phyloP scores from a whole-genome alignment of 805 yeast species.

The Ogataea haglerorum region DNA sequence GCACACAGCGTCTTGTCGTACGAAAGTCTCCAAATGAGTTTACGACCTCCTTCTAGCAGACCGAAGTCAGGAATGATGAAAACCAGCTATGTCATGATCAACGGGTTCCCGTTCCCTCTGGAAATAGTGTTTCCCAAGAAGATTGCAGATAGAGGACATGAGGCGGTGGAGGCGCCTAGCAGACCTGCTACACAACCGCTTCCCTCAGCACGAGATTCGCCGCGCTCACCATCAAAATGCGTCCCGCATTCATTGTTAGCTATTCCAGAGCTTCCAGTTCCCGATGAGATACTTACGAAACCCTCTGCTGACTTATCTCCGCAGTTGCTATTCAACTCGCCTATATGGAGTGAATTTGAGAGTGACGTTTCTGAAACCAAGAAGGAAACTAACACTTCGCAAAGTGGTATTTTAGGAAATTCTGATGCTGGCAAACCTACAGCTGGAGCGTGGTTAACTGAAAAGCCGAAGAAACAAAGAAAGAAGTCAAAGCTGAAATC shows the following conservation, averaged over 20 bases:
- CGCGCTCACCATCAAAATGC: constrained; percentile 1
- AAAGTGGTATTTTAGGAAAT: background rate
- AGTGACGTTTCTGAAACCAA: background rate
- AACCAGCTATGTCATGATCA: constrained; percentile 22
- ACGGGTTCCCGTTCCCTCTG: constrained; percentile 30
- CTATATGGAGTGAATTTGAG: background rate
- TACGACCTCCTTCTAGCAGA: constrained; percentile 5
- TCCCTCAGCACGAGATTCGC: background rate
- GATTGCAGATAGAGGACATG: constrained; percentile 17
- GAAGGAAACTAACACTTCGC: background rate
- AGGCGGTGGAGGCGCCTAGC: background rate
- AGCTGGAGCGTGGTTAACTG: too few species aligned
- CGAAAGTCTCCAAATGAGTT: constrained; percentile 6
- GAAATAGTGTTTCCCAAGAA: constrained; percentile 29
- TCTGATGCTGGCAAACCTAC: background rate
- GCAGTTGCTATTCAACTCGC: constrained; percentile 5
- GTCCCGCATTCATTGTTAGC: constrained; percentile 6
- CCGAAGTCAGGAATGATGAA: constrained; percentile 2
- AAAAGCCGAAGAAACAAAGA: background rate
- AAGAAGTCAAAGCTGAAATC: background rate
- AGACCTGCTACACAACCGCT: constrained; percentile 8
- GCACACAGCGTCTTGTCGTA: constrained; percentile 5
- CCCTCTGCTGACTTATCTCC: constrained; percentile 2
- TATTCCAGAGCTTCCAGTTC: constrained; percentile 6
- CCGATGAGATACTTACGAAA: background rate